Base-by-base conservation (phyloP, 73 alveolate genomes). In the Paraurostyla sp. region DNA sequence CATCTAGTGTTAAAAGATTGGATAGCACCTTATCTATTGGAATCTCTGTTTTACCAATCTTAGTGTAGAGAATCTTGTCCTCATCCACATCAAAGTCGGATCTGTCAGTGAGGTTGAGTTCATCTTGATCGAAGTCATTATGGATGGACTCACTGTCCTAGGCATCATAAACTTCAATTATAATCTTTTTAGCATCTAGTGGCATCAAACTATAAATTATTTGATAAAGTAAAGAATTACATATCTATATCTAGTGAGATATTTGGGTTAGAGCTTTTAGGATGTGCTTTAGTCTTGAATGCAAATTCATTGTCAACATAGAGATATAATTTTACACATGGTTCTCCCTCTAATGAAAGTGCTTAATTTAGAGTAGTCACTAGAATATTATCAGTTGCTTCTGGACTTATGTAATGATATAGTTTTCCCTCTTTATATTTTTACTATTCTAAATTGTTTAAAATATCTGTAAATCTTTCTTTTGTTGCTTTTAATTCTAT, bases 31-130 rank as follows among this genome's bases (percentile, higher is more conserved):
- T 75, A 49, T 75, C 73, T 23, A 75, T 48, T 3, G 51, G 36
- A 11, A 75, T 75, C 87, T 75, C 87, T 22, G 87, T 75, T 48
- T 75, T 43, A 16, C 87, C 87, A n/a, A 75, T 43, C 52, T 49
- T 75, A 50, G 69, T 48, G 33, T 75, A 50, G 25, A 48, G 22
- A 15, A 43, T 23, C 33, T 75, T 75, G 75, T 75, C 87, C 4
- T 75, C 73, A 35, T 75, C 87, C 9, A 13, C 25, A 16, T 43
- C 73, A n/a, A 22, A 49, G 75, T 75, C 87, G 7, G 40, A 20
- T 25, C 51, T 75, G 35, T 75, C 87, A 23, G 75, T 75, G 4
- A 35, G 20, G 33, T 75, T 75, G 25, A 48, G 18, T 3, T 60
- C 78, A 33, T 60, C 78, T 13, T 60, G 15, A 4, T 60, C 78